Conservation (phyloP, 768 basidiomycete species). For the Gyrodon lividus region DNA sequence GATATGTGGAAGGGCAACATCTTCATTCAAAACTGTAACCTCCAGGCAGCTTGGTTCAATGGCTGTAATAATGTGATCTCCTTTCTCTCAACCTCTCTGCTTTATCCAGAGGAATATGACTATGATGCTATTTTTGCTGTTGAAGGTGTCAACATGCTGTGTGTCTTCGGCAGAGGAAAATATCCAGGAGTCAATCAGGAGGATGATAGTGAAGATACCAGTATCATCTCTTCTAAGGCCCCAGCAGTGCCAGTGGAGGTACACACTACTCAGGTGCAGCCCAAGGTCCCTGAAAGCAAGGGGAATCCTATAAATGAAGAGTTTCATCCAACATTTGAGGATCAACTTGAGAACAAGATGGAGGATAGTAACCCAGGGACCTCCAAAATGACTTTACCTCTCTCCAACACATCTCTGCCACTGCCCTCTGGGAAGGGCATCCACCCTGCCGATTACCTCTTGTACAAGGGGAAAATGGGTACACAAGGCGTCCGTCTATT, state of each 20-base stretch:
- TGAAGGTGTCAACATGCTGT: not conserved
- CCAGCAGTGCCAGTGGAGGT: not conserved
- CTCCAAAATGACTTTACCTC: no score
- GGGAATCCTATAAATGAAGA: not conserved
- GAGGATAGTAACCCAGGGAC: no score
- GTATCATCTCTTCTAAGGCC: not conserved
- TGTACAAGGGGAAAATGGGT: not conserved
- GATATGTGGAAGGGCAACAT: not conserved
- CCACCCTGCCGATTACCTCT: not conserved
- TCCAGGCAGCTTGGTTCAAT: no score
- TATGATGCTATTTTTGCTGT: not conserved
- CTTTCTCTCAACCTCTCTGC: not conserved
- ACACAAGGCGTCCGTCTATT: not conserved
- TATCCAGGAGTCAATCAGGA: not conserved
- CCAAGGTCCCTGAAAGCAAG: not conserved
- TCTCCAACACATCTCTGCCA: not conserved
- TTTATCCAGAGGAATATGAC: not conserved
- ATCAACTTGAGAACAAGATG: not conserved
- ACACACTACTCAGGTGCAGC: not conserved
- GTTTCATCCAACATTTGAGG: not conserved
- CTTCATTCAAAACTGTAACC: no score
- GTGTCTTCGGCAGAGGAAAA: not conserved
- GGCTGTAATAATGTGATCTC: no score
- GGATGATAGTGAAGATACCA: not conserved
- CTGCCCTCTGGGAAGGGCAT: not conserved